A percentile compares a stretch with the other conserved stretches of the same genome.
Conservation (phyloP, 257 asterid genomes). For the Petunia secreta region DNA sequence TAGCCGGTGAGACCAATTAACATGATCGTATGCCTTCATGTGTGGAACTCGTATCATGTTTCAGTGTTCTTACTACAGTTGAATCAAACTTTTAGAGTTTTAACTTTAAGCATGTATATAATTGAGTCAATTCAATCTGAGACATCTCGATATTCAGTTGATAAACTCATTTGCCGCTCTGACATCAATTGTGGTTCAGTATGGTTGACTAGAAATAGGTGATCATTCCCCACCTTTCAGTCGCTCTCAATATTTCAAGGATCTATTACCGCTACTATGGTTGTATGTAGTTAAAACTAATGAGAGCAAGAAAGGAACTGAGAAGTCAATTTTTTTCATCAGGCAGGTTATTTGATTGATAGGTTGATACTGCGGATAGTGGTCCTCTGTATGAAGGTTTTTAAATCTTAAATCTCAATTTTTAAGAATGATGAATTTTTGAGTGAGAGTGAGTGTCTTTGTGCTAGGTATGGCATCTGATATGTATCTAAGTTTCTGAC, state of each 20-base stretch:
- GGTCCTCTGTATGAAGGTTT: neutral
- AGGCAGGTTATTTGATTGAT: neutral
- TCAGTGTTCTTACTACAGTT: neutral
- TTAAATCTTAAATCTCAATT: neutral
- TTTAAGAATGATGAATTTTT: neutral
- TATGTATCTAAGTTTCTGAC: neutral
- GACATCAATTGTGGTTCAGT: neutral
- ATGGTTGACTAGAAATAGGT: neutral
- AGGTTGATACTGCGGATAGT: neutral
- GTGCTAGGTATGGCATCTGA: neutral
- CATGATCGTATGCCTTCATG: neutral
- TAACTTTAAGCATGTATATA: neutral
- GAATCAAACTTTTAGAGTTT: neutral
- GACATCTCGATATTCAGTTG: neutral
- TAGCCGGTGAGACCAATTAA: too few relatives aligned
- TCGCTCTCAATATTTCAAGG: neutral
- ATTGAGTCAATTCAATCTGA: neutral
- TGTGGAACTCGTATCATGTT: slow-evolving; percentile 10
- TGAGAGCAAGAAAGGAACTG: neutral
- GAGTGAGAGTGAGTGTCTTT: neutral
- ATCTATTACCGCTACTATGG: neutral
- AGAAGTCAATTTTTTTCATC: neutral
- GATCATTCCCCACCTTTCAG: neutral
- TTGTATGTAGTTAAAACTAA: neutral
- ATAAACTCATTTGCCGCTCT: neutral